Evolutionary conservation across 345 rosid species (phyloP).

Genomic region (Rhodamnia rubescens): DNA sequence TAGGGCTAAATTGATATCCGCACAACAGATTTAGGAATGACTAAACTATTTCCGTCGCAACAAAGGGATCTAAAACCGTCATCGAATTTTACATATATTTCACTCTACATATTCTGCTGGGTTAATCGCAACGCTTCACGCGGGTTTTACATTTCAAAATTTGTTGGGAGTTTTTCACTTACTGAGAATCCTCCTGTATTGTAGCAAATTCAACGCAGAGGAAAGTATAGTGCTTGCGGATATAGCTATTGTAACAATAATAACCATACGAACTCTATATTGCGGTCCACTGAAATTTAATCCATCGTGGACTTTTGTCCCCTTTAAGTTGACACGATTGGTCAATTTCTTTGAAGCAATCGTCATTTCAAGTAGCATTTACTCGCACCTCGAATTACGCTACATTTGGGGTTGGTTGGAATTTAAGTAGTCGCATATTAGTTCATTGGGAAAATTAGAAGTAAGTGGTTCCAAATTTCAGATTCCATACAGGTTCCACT

Average conservation of each 20-base stretch:
- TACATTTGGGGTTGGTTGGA: not conserved
- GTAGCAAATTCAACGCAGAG: not conserved
- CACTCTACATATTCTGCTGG: not conserved
- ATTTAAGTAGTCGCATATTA: not conserved
- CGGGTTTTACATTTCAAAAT: not conserved
- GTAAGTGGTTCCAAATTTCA: too few relatives aligned
- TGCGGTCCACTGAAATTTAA: not conserved
- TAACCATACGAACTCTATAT: not conserved
- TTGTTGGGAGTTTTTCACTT: not conserved
- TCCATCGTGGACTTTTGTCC: not conserved
- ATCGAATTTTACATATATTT: too few relatives aligned
- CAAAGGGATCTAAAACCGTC: not conserved
- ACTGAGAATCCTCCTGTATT: not conserved
- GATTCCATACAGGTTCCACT: too few relatives aligned
- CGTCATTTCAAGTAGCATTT: not conserved
- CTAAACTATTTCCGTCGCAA: too few relatives aligned
- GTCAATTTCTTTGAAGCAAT: not conserved
- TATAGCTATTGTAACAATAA: not conserved
- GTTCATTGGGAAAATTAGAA: not conserved
- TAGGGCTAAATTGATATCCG: accelerated
- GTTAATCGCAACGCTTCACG: not conserved
- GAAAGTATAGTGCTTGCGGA: not conserved
- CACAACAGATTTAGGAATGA: not conserved
- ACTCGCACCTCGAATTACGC: not conserved
- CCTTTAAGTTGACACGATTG: not conserved